Conservation (phyloP, 768 basidiomycete species). For the Bullera alba region DNA sequence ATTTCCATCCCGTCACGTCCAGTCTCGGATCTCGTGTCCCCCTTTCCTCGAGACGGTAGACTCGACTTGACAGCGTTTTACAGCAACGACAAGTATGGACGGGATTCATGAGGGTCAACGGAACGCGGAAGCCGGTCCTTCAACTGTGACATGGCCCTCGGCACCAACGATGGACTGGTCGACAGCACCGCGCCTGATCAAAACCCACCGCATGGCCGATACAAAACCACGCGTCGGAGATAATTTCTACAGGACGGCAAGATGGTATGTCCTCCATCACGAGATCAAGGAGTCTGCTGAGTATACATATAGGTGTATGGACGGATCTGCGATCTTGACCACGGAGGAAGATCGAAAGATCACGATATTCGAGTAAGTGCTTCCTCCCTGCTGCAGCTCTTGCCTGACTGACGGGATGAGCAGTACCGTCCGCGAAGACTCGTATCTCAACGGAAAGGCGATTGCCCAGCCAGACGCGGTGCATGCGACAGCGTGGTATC, state of each 20-base stretch:
- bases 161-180: neutral
- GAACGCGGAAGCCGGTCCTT: neutral
- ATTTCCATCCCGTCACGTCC: neutral
- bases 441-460: too few relatives aligned
- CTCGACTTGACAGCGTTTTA: too few relatives aligned
- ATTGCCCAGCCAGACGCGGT: slow-evolving; percentile 62
- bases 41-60: too few relatives aligned
- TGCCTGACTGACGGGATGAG: too few relatives aligned
- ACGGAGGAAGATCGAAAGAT: slow-evolving; percentile 67
- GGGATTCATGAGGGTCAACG: neutral
- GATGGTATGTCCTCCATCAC: slow-evolving; percentile 50
- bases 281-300: neutral
- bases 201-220: neutral
- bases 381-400: too few relatives aligned
- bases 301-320: slow-evolving; percentile 59
- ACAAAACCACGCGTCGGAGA: slow-evolving; percentile 15
- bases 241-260: slow-evolving; percentile 56
- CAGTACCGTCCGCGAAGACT: too few relatives aligned
- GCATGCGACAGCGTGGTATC: slow-evolving; percentile 79
- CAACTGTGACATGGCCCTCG: neutral
- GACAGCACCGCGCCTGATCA: neutral
- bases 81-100: too few relatives aligned
- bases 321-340: slow-evolving; percentile 62
- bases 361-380: slow-evolving; percentile 54
- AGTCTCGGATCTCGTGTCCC: too few relatives aligned